Base-by-base conservation (phyloP, 306 rosid species). In the Potentilla sterilis region DNA sequence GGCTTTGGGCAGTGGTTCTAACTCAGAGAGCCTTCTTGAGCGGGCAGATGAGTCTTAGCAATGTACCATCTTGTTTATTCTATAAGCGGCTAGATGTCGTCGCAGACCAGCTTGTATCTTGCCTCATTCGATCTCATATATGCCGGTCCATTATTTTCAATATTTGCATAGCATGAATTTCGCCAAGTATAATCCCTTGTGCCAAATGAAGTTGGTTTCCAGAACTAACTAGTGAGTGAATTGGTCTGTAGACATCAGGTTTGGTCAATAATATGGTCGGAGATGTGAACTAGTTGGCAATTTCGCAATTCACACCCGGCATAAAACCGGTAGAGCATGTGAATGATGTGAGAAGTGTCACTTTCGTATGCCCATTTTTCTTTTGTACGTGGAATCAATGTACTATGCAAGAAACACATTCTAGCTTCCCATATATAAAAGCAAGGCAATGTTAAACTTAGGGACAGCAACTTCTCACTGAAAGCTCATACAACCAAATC, bases 1-100 rank as follows among this genome's bases (percentile, higher is more conserved):
- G 77, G 98, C 97, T 69, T 76, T 89, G 87, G 91, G 96, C 44
- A 81, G 77, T 42, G 82, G 78, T 80, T 70, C 77, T 11, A 64
- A 67, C 77, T 77, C 91, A 38, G 83, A 81, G 51, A 77, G 75
- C 74, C 96, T 91, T 70, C 87, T 93, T 81, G 82, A 84, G 75
- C 67, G 13, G 22, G 75, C 74, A 74, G 70, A 54, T 78, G 81
- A 70, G 82, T 69, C 77, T 7, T 82, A 78, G 80, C 71, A 21
- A 15, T 7, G 7, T 37, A 43, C 73, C 34, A 24, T 38, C 61
- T 41, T 7, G 21, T 41, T 47, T 41, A 12, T 55, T 67, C 9
- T 24, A 74, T 40, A 51, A n/a, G 75, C 18, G 21, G 49, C 22
- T 69, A 67, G 15, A 41, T 70, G 62, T 32, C 12, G 47, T 19